A percentile compares a stretch with the other conserved stretches of the same genome.
Evolutionary conservation across 345 rosid genomes (phyloP).

Genomic region (Lepidium aucheri): DNA sequence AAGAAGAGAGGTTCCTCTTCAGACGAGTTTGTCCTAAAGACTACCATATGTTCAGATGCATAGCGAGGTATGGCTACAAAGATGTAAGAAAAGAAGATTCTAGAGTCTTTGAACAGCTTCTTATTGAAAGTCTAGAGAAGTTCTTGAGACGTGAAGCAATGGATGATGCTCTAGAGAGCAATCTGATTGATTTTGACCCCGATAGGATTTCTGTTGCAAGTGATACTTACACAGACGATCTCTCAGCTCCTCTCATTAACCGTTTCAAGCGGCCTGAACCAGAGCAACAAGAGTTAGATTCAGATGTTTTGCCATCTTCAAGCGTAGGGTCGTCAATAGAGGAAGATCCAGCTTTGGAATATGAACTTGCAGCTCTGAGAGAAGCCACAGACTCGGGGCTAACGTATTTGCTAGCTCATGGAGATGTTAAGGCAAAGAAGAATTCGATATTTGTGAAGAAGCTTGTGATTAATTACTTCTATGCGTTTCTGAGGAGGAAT

Average conservation of each 20-base stretch:
- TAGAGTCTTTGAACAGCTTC: conserved; percentile 68
- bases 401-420: conserved; percentile 72
- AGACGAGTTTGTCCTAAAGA: conserved; percentile 86
- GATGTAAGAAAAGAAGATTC: conserved; percentile 85
- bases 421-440: conserved; percentile 81
- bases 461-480: conserved; percentile 85
- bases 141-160: conserved; percentile 71
- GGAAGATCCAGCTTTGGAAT: conserved; percentile 70
- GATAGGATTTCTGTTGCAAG: conserved; percentile 34
- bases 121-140: conserved; percentile 72
- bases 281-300: conserved; percentile 24
- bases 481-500: conserved; percentile 69
- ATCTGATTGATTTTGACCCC: conserved; percentile 32
- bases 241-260: conserved; percentile 51
- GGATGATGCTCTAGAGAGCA: conserved; percentile 70
- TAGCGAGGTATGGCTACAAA: conserved; percentile 92
- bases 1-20: conserved; percentile 81
- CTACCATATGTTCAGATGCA: conserved; percentile 85
- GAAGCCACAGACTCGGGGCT: conserved; percentile 86
- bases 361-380: conserved; percentile 70
- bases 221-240: conserved; percentile 41
- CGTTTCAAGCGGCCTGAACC: conserved; percentile 10
- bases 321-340: conserved; percentile 41
- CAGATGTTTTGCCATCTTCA: conserved; percentile 41
- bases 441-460: conserved; percentile 75